phyloP scores from a whole-genome alignment of 345 rosid species.

The Salix purpurea region DNA sequence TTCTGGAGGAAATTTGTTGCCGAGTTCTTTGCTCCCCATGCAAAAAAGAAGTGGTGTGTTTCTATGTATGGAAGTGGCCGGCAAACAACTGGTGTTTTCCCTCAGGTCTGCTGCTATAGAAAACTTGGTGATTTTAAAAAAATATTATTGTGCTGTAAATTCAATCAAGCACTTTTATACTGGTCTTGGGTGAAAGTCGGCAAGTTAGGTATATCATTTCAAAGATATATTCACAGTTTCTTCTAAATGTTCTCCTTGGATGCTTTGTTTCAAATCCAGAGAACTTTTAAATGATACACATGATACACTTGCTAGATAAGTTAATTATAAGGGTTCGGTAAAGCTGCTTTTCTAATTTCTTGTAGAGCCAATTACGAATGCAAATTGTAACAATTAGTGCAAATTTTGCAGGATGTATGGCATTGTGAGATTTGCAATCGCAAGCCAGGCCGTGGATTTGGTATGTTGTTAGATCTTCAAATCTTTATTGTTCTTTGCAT shows the following conservation, averaged over 20 bases:
- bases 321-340: neutral
- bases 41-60: conserved; percentile 97
- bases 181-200: neutral
- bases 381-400: conserved; percentile 5
- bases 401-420: conserved; percentile 83
- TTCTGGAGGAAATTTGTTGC: conserved; percentile 97
- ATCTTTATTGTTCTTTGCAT: neutral
- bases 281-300: neutral
- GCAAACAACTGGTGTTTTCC: conserved; percentile 90
- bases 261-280: neutral
- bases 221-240: neutral
- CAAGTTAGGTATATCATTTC: conserved; percentile 8
- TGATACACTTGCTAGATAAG: neutral
- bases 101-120: conserved; percentile 64
- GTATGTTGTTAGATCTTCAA: conserved; percentile 39
- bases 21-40: conserved; percentile 87
- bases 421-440: conserved; percentile 96
- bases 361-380: neutral
- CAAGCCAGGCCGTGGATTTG: conserved; percentile 98
- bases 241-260: neutral
- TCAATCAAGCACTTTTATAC: neutral
- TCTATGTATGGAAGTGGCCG: conserved; percentile 99
- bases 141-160: neutral
- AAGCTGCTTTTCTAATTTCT: neutral
- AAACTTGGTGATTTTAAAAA: neutral